A percentile compares a stretch with the other conserved stretches of the same genome.
These are phyloP conservation scores for Fraxinus cuspidata DNA, from an alignment of 257 asterid genomes.

Conservation along the genomic window DNA sequence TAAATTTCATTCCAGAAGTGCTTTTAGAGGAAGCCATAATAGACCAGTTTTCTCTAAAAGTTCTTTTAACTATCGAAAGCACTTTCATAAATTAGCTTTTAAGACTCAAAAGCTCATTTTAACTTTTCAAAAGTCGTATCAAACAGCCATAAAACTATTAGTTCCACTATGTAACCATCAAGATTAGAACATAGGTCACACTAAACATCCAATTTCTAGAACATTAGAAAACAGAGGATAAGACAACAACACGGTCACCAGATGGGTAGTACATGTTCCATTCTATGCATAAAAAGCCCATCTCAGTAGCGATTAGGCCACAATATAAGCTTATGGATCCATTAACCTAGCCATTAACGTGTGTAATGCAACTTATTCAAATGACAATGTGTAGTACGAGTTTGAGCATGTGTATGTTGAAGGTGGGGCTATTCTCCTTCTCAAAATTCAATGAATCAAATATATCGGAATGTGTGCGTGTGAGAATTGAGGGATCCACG, in stretches of 20 bases:
- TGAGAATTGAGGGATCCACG: neutral
- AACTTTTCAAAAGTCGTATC: no score
- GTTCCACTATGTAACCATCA: constrained; percentile 20
- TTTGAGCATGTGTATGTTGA: neutral
- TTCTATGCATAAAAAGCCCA: neutral
- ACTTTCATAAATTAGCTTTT: no score
- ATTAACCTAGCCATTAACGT: neutral
- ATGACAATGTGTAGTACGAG: neutral
- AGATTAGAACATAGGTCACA: neutral
- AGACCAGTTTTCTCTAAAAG: no score
- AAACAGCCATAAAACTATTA: neutral
- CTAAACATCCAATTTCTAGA: neutral
- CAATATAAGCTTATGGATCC: neutral
- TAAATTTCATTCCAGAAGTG: no score
- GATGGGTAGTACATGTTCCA: neutral
- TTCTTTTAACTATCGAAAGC: no score
- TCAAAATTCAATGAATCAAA: neutral
- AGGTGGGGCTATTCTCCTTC: neutral
- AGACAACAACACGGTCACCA: neutral
- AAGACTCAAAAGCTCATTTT: no score
- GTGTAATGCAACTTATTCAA: neutral
- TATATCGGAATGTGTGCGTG: neutral
- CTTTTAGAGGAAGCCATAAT: no score
- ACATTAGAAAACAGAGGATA: neutral
- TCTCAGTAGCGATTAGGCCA: neutral